Evolutionary conservation across 2,329 filamentous ascomycete species (phyloP).

Genomic region (Pseudopithomyces chartarum): DNA sequence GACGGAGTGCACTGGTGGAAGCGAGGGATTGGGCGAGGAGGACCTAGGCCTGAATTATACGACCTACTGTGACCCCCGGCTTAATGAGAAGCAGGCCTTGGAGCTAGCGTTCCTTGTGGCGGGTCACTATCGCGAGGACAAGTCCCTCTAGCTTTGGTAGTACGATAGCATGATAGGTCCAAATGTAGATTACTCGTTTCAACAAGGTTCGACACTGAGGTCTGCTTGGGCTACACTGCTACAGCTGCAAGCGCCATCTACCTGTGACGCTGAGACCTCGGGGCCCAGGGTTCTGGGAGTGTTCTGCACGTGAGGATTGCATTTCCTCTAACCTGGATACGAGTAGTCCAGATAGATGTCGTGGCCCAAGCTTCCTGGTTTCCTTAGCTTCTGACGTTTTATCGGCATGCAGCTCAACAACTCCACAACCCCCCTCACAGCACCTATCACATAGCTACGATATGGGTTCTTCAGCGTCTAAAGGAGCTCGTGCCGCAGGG

Average conservation of each 20-base stretch:
- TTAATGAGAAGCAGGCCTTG: conserved; percentile 97
- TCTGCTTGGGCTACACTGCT: no score
- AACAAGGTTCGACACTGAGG: no score
- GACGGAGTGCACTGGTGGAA: conserved; percentile 93
- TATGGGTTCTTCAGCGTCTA: conserved; percentile 66
- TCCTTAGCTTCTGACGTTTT: conserved; percentile 26
- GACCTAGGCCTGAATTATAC: conserved; percentile 91
- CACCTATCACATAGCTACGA: conserved; percentile 9
- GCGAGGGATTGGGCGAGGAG: conserved; percentile 83
- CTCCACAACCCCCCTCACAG: conserved; percentile 8
- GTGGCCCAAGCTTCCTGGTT: conserved; percentile 17
- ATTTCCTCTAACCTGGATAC: no score
- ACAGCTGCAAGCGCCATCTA: no score
- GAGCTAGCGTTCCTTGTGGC: conserved; percentile 94
- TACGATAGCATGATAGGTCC: not conserved
- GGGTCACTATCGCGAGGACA: conserved; percentile 69
- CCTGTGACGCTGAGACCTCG: no score
- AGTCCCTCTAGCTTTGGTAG: conserved; percentile 13
- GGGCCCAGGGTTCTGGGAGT: no score
- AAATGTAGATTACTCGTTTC: no score
- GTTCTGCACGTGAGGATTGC: not conserved
- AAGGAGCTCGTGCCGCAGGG: conserved; percentile 57
- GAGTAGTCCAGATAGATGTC: not conserved
- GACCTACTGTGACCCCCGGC: conserved; percentile 89
- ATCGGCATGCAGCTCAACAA: conserved; percentile 29